A percentile compares a stretch with the other conserved stretches of the same genome.
Conservation (phyloP, 2,329 filamentous ascomycete species). For the Westerdykella ornata region DNA sequence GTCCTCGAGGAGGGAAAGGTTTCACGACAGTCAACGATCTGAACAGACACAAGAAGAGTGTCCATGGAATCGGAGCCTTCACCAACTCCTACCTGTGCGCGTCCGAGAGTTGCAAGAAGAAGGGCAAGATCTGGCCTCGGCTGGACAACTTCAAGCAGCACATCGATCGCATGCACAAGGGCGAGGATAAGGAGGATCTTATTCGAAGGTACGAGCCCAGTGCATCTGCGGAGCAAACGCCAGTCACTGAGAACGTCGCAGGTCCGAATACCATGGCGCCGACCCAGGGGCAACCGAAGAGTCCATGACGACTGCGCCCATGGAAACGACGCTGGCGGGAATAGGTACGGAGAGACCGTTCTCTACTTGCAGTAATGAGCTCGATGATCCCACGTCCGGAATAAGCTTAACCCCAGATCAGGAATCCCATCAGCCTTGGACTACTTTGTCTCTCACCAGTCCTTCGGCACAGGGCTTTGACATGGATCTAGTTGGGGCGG, state of each 20-base stretch:
- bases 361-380: slow-evolving; percentile 11
- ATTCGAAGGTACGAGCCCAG: slow-evolving; percentile 40
- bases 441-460: slow-evolving; percentile 6
- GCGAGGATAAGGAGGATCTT: slow-evolving; percentile 41
- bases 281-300: slow-evolving; percentile 5
- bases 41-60: slow-evolving; percentile 67
- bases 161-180: slow-evolving; percentile 59
- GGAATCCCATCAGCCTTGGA: slow-evolving; percentile 12
- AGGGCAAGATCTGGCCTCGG: slow-evolving; percentile 68
- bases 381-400: slow-evolving; percentile 14
- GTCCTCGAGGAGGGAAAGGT: slow-evolving; percentile 52
- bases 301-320: slow-evolving; percentile 14
- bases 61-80: slow-evolving; percentile 51
- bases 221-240: neutral
- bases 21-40: slow-evolving; percentile 79
- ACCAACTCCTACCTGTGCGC: slow-evolving; percentile 55
- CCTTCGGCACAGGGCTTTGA: slow-evolving; percentile 9
- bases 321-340: slow-evolving; percentile 28
- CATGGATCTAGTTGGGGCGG: slow-evolving; percentile 10
- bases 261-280: slow-evolving; percentile 17
- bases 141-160: slow-evolving; percentile 84
- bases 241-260: slow-evolving; percentile 15
- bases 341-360: slow-evolving; percentile 21
- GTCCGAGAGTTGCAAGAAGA: slow-evolving; percentile 50
- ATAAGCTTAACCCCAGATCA: slow-evolving; percentile 22